phyloP scores from a whole-genome alignment of 225 moss, liverwort and hornwort genomes.

The Rhytidiadelphus loreus region DNA sequence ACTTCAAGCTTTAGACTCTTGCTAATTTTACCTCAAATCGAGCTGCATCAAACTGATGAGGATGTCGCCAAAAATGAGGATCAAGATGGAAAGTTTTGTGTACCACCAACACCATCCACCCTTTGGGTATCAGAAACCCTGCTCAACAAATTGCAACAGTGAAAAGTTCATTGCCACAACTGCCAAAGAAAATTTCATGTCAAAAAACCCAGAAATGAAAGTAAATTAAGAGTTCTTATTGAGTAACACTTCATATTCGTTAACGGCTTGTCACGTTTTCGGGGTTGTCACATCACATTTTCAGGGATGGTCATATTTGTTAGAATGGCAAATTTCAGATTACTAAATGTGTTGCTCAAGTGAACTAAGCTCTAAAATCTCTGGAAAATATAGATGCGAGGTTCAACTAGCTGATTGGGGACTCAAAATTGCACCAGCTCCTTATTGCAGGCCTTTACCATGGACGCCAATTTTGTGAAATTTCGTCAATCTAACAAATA shows the following conservation, averaged over 20 bases:
- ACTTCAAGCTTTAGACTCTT: background rate
- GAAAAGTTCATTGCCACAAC: background rate
- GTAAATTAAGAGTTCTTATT: background rate
- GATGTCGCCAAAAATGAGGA: background rate
- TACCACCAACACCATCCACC: conserved; percentile 22
- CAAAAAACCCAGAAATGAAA: background rate
- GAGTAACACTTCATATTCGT: background rate
- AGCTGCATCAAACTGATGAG: background rate
- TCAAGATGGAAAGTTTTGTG: conserved; percentile 16
- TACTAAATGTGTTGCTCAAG: background rate
- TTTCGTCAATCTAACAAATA: background rate
- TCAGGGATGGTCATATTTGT: background rate
- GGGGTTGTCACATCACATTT: background rate
- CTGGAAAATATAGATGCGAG: no score
- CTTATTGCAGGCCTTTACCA: background rate
- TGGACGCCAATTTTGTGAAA: background rate
- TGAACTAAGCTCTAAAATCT: background rate
- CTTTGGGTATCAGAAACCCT: conserved; percentile 15
- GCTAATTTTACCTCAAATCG: background rate
- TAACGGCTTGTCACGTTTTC: background rate
- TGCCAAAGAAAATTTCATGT: background rate
- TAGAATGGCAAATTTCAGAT: background rate
- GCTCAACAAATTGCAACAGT: background rate
- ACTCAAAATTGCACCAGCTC: background rate
- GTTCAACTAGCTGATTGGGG: background rate